phyloP scores from a whole-genome alignment of 1,284 basidiomycete genomes.

The Microbotryum saponariae region DNA sequence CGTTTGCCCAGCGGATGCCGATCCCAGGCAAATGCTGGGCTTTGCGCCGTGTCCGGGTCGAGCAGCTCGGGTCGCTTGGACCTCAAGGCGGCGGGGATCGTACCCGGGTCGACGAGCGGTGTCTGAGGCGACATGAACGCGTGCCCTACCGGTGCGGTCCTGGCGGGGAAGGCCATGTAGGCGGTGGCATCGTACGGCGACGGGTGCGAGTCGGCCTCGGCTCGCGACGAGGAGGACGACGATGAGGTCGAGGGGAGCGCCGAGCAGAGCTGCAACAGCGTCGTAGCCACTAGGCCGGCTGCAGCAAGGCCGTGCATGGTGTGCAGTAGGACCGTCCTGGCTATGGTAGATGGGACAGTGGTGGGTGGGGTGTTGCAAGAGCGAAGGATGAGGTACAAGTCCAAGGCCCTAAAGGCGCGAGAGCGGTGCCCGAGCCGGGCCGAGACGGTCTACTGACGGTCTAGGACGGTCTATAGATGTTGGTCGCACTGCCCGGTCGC shows the following conservation, averaged over 20 bases:
- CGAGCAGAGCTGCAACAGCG: no score
- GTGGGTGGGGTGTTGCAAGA: no score
- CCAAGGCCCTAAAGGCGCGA: no score
- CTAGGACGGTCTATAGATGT: no score
- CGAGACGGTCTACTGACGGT: no score
- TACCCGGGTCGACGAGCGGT: background rate
- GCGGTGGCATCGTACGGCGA: background rate
- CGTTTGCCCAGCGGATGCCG: slow-evolving; percentile 14
- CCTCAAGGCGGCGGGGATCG: background rate
- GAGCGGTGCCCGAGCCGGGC: no score
- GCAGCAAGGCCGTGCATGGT: no score
- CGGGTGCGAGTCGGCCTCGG: slow-evolving; percentile 1
- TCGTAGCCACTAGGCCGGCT: no score
- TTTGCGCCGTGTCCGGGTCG: slow-evolving; percentile 4
- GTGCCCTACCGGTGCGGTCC: background rate
- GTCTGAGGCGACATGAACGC: slow-evolving; percentile 6
- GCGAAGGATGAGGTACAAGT: no score
- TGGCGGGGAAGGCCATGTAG: slow-evolving; percentile 6
- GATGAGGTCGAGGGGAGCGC: background rate
- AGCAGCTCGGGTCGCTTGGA: background rate
- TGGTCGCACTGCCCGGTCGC: no score
- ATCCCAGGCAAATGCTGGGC: slow-evolving; percentile 9
- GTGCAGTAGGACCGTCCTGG: no score
- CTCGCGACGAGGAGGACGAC: slow-evolving; percentile 1
- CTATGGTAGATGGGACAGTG: no score